Evolutionary conservation across 805 yeast genomes (phyloP), one percentile per base, ranked within the genome.

Genomic region (Yamadazyma akitaensis): DNA sequence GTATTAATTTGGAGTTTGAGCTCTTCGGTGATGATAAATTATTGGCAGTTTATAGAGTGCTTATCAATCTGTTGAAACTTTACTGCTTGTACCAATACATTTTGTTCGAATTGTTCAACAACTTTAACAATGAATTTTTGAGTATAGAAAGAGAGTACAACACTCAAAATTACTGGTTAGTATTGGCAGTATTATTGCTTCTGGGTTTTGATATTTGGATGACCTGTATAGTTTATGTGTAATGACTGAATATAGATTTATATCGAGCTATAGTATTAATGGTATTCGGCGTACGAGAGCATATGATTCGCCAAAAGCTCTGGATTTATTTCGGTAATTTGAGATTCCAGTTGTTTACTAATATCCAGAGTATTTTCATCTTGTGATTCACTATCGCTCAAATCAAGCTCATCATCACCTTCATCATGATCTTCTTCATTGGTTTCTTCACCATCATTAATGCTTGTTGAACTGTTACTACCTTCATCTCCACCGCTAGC

Each of bases 51-150:
- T 65, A 62, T 53, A 53, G 56, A 31, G 16, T 54, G 12, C 51
- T 58, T n/a, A 44, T 54, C 17, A 62, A 59, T 46, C 51, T 61
- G 25, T 42, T 67, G 37, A 69, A 69, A 51, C 60, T 69, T 46
- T 65, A 63, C 48, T 61, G 68, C 43, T 59, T 69, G 30, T 62
- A 61, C 44, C 64, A 60, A 48, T 67, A 62, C 37, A 54, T 67
- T 13, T 58, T 68, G 37, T 64, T 57, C 47, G 72, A 67, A 43
- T 46, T 52, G 35, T 40, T 39, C 31, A 46, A 44, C 35, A 40
- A 42, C 28, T 43, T 40, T 21, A 18, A 32, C 28, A 33, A 38
- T 16, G 42, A 38, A 18, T 43, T 37, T 25, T 14, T 34, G 32
- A 17, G 7, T 14, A 10, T 41, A 4, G 32, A 19, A 3, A n/a